Percentiles rank a stretch among this genome's conserved stretches.
Evolutionary conservation across 2,329 filamentous ascomycete genomes (phyloP).

Genomic region (Cladosporium cucumerinum): DNA sequence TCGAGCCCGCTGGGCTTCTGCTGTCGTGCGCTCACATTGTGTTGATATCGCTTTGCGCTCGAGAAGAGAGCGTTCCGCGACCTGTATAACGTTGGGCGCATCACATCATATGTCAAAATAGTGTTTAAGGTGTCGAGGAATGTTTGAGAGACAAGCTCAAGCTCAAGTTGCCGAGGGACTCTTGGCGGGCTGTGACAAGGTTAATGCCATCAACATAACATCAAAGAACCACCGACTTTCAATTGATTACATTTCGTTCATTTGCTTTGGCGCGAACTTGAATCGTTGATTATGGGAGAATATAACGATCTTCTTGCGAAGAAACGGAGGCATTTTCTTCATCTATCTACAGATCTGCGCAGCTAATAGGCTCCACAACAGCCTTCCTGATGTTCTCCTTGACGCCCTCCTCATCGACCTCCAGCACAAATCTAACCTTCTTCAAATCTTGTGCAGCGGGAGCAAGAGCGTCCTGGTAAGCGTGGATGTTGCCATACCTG

Average conservation of each 20-base stretch:
- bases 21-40: conserved; percentile 5
- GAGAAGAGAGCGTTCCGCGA: conserved; percentile 9
- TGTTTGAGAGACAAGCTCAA: neutral
- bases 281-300: neutral
- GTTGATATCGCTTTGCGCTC: conserved; percentile 7
- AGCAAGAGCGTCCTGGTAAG: conserved; percentile 41
- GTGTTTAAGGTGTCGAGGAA: neutral
- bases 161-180: neutral
- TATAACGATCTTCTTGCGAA: neutral
- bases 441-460: conserved; percentile 34
- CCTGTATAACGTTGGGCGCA: conserved; percentile 10
- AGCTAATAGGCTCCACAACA: conserved; percentile 22
- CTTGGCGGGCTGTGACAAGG: neutral
- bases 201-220: neutral
- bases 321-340: neutral
- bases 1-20: conserved; percentile 10
- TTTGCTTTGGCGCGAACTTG: neutral
- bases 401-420: conserved; percentile 37
- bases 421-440: conserved; percentile 42
- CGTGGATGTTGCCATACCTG: conserved; percentile 44
- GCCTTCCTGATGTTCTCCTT: conserved; percentile 39
- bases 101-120: conserved; percentile 7
- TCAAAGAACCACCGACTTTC: neutral
- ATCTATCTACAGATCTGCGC: conserved; percentile 5
- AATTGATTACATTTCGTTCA: neutral